A percentile compares a stretch with the other conserved stretches of the same genome.
Conservation (phyloP, 495 filamentous ascomycete species). For the Hypoxylon rickii region DNA sequence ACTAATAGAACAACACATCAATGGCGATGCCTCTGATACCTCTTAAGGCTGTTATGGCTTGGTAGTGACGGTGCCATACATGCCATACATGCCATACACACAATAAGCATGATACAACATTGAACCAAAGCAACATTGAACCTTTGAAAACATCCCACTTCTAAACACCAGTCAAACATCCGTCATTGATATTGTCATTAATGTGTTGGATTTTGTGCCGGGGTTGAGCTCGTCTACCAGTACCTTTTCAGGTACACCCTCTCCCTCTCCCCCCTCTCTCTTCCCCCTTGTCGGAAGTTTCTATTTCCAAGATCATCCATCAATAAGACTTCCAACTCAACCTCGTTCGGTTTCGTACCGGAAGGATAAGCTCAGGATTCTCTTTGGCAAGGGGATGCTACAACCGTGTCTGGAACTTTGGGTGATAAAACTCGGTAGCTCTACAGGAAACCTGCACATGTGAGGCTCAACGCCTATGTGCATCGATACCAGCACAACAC, state of each 20-base stretch:
- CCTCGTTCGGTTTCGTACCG: slow-evolving; percentile 9
- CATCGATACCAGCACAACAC: neutral
- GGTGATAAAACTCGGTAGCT: slow-evolving; percentile 7
- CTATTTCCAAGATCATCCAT: slow-evolving; percentile 2
- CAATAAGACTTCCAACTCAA: neutral
- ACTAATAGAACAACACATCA: no score
- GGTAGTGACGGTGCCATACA: no score
- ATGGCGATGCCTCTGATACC: no score
- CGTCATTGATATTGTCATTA: no score
- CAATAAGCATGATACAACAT: no score
- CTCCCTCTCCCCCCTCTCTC: neutral
- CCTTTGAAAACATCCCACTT: no score
- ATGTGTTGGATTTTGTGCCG: no score
- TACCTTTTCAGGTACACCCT: neutral
- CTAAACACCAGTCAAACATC: no score
- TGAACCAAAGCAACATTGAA: no score
- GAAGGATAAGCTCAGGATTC: neutral
- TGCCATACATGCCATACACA: no score
- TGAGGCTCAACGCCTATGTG: slow-evolving; percentile 25
- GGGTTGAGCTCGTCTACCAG: no score
- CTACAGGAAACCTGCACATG: slow-evolving; percentile 1
- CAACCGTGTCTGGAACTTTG: slow-evolving; percentile 7
- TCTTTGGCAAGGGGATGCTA: slow-evolving; percentile 7
- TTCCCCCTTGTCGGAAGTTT: neutral
- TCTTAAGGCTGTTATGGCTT: no score